These are phyloP conservation scores for Phycomyces nitens DNA, from an alignment of 192 early-diverging fungal genomes.

Conservation along the genomic window DNA sequence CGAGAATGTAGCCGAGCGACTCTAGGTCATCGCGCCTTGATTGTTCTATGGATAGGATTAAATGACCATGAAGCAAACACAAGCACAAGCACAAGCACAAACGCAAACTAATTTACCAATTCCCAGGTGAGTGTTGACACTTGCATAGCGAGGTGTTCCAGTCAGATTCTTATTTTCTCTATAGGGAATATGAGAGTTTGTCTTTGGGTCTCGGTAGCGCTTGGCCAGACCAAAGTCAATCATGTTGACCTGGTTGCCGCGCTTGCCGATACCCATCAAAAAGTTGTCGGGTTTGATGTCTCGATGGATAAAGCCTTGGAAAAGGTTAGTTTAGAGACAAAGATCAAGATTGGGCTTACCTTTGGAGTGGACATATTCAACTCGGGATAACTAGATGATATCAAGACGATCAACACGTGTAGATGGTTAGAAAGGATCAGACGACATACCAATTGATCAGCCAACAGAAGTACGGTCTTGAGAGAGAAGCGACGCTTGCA, in stretches of 20 bases:
- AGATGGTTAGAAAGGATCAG: not conserved
- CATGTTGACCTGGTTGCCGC: conserved; percentile 78
- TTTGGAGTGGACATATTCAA: conserved; percentile 73
- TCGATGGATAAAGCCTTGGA: conserved; percentile 79
- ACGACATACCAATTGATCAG: conserved; percentile 77
- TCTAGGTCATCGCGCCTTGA: conserved; percentile 87
- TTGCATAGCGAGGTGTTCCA: conserved; percentile 86
- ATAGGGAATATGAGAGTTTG: conserved; percentile 83
- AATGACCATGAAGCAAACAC: too few relatives aligned
- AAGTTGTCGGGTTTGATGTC: conserved; percentile 92
- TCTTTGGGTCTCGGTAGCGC: conserved; percentile 80
- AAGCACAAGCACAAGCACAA: not conserved
- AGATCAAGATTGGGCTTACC: conserved; percentile 9
- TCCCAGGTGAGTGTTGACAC: conserved; percentile 82
- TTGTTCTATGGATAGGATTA: conserved; percentile 56
- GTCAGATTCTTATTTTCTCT: conserved; percentile 90
- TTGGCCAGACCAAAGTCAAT: conserved; percentile 91
- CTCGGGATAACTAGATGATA: conserved; percentile 47
- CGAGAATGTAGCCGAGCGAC: conserved; percentile 81
- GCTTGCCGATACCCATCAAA: conserved; percentile 81
- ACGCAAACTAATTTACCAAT: conserved; percentile 44
- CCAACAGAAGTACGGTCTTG: conserved; percentile 82
- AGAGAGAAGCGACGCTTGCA: conserved; percentile 85
- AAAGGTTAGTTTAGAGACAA: not conserved
- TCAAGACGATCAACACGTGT: not conserved